phyloP scores from a whole-genome alignment of 441 rosid species.

The Gossypium davidsonii region DNA sequence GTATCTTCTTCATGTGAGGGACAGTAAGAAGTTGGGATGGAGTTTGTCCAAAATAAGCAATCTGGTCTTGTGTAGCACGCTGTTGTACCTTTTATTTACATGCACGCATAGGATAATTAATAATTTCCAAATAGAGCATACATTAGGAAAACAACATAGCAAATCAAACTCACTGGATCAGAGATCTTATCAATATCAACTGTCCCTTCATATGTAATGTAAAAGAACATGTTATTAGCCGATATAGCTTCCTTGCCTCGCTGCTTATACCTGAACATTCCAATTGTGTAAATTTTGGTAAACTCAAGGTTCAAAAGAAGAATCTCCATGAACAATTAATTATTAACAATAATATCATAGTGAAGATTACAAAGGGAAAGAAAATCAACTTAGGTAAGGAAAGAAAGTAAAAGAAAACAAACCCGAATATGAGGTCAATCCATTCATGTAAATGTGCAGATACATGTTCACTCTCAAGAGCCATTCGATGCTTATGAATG shows the following conservation, averaged over 20 bases:
- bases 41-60: constrained; percentile 98
- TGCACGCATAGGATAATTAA: constrained; percentile 19
- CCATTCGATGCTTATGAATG: constrained; percentile 89
- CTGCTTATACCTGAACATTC: constrained; percentile 75
- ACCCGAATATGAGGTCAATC: constrained; percentile 99
- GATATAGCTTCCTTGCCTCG: constrained; percentile 97
- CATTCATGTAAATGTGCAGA: constrained; percentile 96
- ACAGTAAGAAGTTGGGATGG: constrained; percentile 90
- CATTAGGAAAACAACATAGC: constrained; percentile 9
- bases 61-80: constrained; percentile 94
- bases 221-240: constrained; percentile 96
- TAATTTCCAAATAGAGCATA: constrained; percentile 14
- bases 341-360: not conserved
- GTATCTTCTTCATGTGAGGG: constrained; percentile 87
- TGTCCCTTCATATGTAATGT: constrained; percentile 95
- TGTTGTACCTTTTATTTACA: constrained; percentile 69
- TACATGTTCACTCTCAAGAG: constrained; percentile 95
- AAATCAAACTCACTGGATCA: constrained; percentile 62
- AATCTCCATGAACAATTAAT: not conserved
- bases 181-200: constrained; percentile 89
- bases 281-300: constrained; percentile 18
- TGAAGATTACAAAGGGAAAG: constrained; percentile 15
- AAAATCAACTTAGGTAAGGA: constrained; percentile 11
- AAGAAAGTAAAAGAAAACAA: constrained; percentile 18
- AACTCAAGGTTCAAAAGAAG: not conserved